phyloP scores from a whole-genome alignment of 129 eudicot genomes.

The Rutidosis leptorrhynchoides region DNA sequence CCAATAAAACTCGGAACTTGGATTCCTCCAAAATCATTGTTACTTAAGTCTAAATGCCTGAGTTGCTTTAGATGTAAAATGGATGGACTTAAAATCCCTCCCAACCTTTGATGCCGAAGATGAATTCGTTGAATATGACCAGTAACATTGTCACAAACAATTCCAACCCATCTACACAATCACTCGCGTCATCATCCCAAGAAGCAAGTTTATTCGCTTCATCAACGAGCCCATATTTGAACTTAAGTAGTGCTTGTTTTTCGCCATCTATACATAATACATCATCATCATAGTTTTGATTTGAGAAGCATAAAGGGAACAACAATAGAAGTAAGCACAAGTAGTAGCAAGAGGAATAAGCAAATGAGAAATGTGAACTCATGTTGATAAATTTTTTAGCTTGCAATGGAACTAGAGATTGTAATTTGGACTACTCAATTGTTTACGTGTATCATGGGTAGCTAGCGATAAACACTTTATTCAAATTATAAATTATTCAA shows the following conservation, averaged over 20 bases:
- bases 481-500: too few relatives aligned
- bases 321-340: neutral
- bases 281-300: neutral
- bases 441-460: too few relatives aligned
- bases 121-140: neutral
- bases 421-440: too few relatives aligned
- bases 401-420: too few relatives aligned
- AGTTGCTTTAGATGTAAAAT: neutral
- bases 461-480: too few relatives aligned
- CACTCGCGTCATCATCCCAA: neutral
- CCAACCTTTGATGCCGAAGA: neutral
- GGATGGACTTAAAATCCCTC: too few relatives aligned
- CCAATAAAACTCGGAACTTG: constrained; percentile 31
- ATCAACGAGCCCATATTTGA: neutral
- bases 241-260: neutral
- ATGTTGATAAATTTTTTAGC: neutral
- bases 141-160: neutral
- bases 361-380: neutral
- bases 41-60: neutral
- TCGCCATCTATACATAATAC: neutral
- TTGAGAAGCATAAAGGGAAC: neutral
- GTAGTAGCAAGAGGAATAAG: neutral
- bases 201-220: neutral
- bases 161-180: neutral
- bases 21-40: constrained; percentile 17